phyloP scores from a whole-genome alignment of 257 asterid genomes.

The Eucommia ulmoides region DNA sequence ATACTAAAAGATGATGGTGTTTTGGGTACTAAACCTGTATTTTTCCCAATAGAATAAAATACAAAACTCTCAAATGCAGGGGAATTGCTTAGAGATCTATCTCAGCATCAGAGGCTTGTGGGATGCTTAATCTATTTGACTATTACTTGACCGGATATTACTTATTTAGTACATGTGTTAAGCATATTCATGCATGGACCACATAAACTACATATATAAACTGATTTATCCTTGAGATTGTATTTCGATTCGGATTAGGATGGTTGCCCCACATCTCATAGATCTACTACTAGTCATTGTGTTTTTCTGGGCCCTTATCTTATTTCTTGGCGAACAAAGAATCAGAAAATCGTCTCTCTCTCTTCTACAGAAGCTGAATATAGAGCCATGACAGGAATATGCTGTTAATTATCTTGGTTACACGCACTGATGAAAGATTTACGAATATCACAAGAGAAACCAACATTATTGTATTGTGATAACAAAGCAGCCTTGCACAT shows the following conservation, averaged over 20 bases:
- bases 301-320: background rate
- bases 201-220: background rate
- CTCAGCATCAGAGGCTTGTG: background rate
- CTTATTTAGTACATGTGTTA: background rate
- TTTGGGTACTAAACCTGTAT: background rate
- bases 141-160: background rate
- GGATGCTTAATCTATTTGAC: background rate
- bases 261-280: background rate
- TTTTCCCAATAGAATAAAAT: background rate
- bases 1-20: background rate
- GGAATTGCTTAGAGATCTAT: constrained; percentile 1
- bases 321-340: background rate
- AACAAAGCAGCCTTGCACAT: constrained; percentile 1
- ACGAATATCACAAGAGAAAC: background rate
- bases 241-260: background rate
- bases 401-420: background rate
- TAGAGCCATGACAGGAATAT: background rate
- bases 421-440: background rate
- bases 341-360: background rate
- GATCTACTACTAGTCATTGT: background rate
- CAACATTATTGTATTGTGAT: background rate
- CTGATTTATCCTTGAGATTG: background rate
- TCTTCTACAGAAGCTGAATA: background rate
- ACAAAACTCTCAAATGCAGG: background rate
- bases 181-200: background rate